Evolutionary conservation across 768 basidiomycete genomes (phyloP), one percentile per base, ranked within the genome.

Genomic region (Suillus clintonianus): DNA sequence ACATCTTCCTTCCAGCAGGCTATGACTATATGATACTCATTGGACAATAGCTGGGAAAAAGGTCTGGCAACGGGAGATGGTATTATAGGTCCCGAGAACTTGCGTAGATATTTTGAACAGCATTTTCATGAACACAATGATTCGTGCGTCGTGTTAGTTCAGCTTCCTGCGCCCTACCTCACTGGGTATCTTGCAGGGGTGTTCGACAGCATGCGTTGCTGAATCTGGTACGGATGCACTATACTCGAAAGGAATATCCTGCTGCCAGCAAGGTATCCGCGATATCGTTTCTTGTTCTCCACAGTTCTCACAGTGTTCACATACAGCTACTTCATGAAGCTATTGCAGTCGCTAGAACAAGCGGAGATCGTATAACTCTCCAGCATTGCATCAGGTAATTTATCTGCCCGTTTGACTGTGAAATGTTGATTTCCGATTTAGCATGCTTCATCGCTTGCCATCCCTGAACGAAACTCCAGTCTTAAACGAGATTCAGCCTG

Each of bases 51-150:
- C 6, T 94, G 86, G 83, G 86, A 92, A 70, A 84, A 84, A 61
- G 85, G 83, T 8, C 71, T 82, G n/a, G 79, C 82, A 14, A 82
- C 84, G 6, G 90, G 90, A 0, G 92, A 94, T 73, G 87, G 88
- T 65, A 86, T 85, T 51, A 67, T 83, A 10, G 91, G 91, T 0
- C 81, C 85, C 3, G 91, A 92, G 67, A 89, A 86, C 67, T 76
- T 95, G 43, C 84, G 92, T 39, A 79, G 85, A 59, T 95, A 91
- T 73, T 95, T 94, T 67, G 92, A 94, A 71, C 93, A 94, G 64
- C 89, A 86, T 70, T 95, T 95, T 69, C 89, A 93, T 65, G 87
- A 90, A 62, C 83, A 81, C 39, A 88, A 86, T 66, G 92, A 94
- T 73, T 94, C 91, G 92, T 93, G 64, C 68, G 91, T 81, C 9